These are phyloP conservation scores for Saccharomyces hybrid DNA, from an alignment of 1,139 yeast species.

Conservation along the genomic window DNA sequence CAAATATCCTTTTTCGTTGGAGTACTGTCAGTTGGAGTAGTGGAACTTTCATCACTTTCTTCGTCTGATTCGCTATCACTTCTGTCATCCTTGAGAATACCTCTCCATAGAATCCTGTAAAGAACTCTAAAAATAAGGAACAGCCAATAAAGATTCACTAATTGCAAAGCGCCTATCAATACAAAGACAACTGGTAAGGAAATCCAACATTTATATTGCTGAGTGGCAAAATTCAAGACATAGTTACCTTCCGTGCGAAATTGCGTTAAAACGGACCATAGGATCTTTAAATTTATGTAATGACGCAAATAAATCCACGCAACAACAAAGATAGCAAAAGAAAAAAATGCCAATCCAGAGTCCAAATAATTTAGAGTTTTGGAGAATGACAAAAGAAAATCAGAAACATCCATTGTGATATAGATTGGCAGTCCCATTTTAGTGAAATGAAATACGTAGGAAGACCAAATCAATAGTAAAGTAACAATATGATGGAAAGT, in stretches of 20 bases:
- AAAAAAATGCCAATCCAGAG: conserved; percentile 51
- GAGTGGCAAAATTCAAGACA: conserved; percentile 73
- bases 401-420: conserved; percentile 90
- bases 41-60: conserved; percentile 11
- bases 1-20: background rate
- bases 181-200: conserved; percentile 80
- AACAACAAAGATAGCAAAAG: conserved; percentile 55
- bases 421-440: conserved; percentile 88
- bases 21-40: background rate
- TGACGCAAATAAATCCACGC: conserved; percentile 86
- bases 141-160: conserved; percentile 81
- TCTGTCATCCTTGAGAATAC: conserved; percentile 67
- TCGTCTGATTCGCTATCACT: conserved; percentile 61
- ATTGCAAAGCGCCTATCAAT: conserved; percentile 66
- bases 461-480: conserved; percentile 70
- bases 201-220: conserved; percentile 90
- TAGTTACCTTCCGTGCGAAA: conserved; percentile 74
- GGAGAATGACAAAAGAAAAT: conserved; percentile 72
- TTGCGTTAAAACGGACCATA: conserved; percentile 81
- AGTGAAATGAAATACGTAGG: conserved; percentile 86
- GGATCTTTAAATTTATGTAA: conserved; percentile 62
- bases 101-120: conserved; percentile 45
- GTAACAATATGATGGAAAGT: conserved; percentile 88
- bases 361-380: conserved; percentile 76
- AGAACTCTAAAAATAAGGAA: conserved; percentile 68